Evolutionary conservation across 805 yeast genomes (phyloP), one percentile per base, ranked within the genome.

Genomic region (Barnettozyma sp.): DNA sequence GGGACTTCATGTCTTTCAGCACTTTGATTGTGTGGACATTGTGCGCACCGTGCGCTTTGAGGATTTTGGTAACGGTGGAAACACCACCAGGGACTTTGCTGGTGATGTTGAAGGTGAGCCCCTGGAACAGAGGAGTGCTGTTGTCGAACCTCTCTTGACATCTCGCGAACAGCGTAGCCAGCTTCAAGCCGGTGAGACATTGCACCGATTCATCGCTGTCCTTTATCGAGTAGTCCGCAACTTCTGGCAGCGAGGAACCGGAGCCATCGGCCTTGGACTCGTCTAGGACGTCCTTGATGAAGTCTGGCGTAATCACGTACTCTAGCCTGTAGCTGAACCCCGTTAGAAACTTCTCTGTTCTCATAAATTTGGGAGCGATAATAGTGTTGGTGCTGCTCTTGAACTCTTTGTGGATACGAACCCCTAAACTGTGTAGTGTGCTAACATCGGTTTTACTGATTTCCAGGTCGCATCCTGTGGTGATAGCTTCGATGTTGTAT

Each of bases 281-380:
- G 49, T 65, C 66, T 19, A 76, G 39, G 0, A 76, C 61, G 27
- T 71, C 74, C 2, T 58, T 58, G 2, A 79, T 40, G 40, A 76
- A 79, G 4, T 58, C 50, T 0, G 87, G 84, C 22, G 73, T 70
- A 2, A 82, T 45, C 4, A 78, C 70, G 36, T 63, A 58, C n/a
- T 60, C 57, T 8, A 65, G 40, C 32, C 66, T 76, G 27, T 65
- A 65, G 35, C 86, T 73, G 34, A 87, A 59, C 15, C 87, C 76
- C 28, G 72, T 70, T 36, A 90, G 65, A 50, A 90, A 88, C 59
- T 90, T 92, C 39, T 82, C 95, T 0, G 97, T 90, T 45, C 97
- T 66, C 48, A 82, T 54, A n/a, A 82, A 67, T 41, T 76, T 76
- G 1, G 97, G 95, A 0, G 97, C 88, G 9, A 88, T 73, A 9